Evolutionary conservation across 2,329 filamentous ascomycete genomes (phyloP), one percentile per base, ranked within the genome.

Genomic region (Fusarium circinatum): DNA sequence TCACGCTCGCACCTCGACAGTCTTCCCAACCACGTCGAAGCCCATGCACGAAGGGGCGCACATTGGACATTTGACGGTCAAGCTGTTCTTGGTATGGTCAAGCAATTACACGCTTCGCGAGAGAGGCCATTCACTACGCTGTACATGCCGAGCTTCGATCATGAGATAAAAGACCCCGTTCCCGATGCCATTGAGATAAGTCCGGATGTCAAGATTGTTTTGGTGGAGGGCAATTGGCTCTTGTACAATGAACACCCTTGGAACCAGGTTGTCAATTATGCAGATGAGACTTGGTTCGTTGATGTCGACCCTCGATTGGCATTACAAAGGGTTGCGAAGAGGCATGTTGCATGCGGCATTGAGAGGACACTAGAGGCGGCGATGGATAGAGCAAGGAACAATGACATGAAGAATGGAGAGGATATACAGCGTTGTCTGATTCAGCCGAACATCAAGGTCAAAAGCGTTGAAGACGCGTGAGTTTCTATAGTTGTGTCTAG

Each of bases 401-500:
- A 55, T 18, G 51, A 55, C 8, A 55, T 41, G 38, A 44, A n/a
- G 22, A 56, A 56, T 11, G 52, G 38, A 18, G 52, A 24, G 5
- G 38, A 44, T 4, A 44, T 56, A 11, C 52, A 12, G 20, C 11
- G 4, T 12, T 4, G 26, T 32, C 17, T 44, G 26, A 44, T 44
- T 15, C 20, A 42, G 15, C 26, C 52, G 22, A 56, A 20, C 26
- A 44, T 56, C 22, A 24, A 1, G 1, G 26, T 56, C 22, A 10
- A 44, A 32, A 56, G 52, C 3, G 36, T 32, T 9, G 38, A 44
- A 44, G 38, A 32, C 26, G 6, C 4, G 0, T 54, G 11, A 54
- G 11, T 1, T 13, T 5, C 13, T 26, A 13, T 12, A 9, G 3
- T 54, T n/a, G 20, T 20, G 2, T 9, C 24, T 0, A 20, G 17